These are phyloP conservation scores for Myrica gale DNA, from an alignment of 306 rosid genomes.

Conservation along the genomic window DNA sequence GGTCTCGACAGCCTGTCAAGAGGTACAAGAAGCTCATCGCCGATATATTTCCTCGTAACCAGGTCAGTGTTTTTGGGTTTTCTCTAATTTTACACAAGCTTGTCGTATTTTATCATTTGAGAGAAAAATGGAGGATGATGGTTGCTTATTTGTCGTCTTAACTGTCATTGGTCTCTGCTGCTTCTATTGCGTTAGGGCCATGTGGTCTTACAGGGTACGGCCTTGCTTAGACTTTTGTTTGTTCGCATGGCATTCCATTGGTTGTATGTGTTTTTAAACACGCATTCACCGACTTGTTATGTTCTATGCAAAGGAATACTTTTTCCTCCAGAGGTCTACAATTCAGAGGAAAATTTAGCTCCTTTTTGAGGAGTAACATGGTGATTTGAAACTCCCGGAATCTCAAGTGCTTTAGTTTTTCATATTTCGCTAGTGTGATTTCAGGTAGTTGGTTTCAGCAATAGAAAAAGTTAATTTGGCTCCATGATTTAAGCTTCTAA, in stretches of 20 bases:
- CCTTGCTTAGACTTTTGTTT: not conserved
- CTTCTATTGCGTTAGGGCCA: not conserved
- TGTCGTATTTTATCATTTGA: not conserved
- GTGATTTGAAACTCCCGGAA: not conserved
- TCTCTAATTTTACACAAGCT: constrained; percentile 5
- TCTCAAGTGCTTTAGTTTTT: not conserved
- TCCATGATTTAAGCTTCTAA: no score
- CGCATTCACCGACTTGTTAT: not conserved
- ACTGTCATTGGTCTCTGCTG: not conserved
- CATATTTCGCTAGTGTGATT: not conserved
- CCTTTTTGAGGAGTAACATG: not conserved
- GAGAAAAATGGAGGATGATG: not conserved
- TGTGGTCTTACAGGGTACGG: not conserved
- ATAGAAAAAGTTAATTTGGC: no score
- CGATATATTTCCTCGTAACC: constrained; percentile 83
- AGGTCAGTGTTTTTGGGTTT: constrained; percentile 45
- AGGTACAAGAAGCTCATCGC: constrained; percentile 98
- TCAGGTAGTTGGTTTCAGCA: no score
- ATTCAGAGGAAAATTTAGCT: not conserved
- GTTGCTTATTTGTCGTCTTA: constrained; percentile 2
- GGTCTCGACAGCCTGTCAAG: constrained; percentile 98
- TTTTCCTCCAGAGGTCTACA: not conserved
- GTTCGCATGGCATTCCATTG: not conserved
- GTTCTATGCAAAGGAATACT: not conserved
- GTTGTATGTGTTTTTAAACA: not conserved